phyloP scores from a whole-genome alignment of 768 basidiomycete species.

The Crucibulum laeve region DNA sequence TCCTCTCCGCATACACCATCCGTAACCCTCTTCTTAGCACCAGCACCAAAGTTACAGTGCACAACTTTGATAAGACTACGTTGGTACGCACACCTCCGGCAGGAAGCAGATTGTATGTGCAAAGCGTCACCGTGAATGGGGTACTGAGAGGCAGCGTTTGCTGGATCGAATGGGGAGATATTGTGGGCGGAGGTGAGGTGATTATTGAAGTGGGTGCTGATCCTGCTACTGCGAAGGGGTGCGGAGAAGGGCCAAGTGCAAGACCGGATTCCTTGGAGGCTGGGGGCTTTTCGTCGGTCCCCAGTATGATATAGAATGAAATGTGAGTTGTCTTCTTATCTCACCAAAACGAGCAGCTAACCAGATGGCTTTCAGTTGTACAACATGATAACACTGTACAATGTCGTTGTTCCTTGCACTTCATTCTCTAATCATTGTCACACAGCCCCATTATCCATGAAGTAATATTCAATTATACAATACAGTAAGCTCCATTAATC shows the following conservation, averaged over 20 bases:
- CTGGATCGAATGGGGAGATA: constrained; percentile 39
- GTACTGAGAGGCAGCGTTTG: constrained; percentile 29
- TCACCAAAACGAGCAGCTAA: too few relatives aligned
- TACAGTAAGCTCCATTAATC: too few relatives aligned
- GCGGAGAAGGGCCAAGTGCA: constrained; percentile 24
- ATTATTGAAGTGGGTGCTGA: constrained; percentile 40
- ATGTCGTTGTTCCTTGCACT: too few relatives aligned
- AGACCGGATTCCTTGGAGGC: constrained; percentile 36
- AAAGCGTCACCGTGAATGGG: constrained; percentile 40
- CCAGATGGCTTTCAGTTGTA: too few relatives aligned
- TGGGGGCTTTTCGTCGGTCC: constrained; percentile 37
- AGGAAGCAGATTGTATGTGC: constrained; percentile 38
- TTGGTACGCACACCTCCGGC: constrained; percentile 31
- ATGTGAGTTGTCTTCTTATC: too few relatives aligned
- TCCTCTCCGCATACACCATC: constrained; percentile 41
- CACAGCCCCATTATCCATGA: background rate
- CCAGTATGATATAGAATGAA: too few relatives aligned
- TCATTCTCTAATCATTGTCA: background rate
- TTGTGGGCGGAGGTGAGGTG: constrained; percentile 38
- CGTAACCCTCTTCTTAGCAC: constrained; percentile 33
- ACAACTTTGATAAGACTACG: constrained; percentile 33
- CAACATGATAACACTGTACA: too few relatives aligned
- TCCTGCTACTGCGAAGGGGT: constrained; percentile 33
- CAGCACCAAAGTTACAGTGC: constrained; percentile 34
- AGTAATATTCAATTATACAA: background rate